phyloP scores from a whole-genome alignment of 345 rosid species.

The Boechera retrofracta region DNA sequence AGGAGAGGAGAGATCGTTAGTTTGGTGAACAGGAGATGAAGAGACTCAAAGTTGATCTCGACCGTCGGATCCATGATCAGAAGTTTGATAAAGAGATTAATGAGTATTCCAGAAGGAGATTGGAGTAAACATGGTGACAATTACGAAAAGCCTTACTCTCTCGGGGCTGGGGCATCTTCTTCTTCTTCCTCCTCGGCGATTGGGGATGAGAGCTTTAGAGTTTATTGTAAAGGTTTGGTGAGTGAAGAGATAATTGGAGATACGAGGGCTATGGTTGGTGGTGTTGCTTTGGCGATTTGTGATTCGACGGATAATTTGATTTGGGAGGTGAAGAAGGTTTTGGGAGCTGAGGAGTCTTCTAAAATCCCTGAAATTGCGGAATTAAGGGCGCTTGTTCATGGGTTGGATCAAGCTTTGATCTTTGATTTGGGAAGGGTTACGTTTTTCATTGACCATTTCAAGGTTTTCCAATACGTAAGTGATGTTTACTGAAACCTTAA shows the following conservation, averaged over 20 bases:
- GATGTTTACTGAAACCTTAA: not conserved
- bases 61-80: conserved; percentile 71
- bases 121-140: conserved; percentile 62
- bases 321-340: conserved; percentile 49
- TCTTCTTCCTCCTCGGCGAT: conserved; percentile 23
- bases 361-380: conserved; percentile 51
- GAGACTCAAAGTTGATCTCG: conserved; percentile 52
- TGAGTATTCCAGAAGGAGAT: conserved; percentile 55
- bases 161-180: conserved; percentile 10
- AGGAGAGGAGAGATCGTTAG: conserved; percentile 56
- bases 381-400: conserved; percentile 62
- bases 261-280: conserved; percentile 44
- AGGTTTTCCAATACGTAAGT: conserved; percentile 63
- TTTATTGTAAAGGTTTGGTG: conserved; percentile 51
- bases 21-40: conserved; percentile 45
- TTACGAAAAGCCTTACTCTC: conserved; percentile 56
- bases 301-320: conserved; percentile 53
- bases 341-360: conserved; percentile 37
- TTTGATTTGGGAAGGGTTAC: conserved; percentile 64
- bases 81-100: conserved; percentile 56
- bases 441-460: conserved; percentile 47
- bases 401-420: conserved; percentile 60
- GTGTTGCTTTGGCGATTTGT: conserved; percentile 53
- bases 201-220: conserved; percentile 30
- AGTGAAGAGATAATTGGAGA: conserved; percentile 54